Evolutionary conservation across 305 asterid genomes (phyloP).

Genomic region (Fraxinus sp.): DNA sequence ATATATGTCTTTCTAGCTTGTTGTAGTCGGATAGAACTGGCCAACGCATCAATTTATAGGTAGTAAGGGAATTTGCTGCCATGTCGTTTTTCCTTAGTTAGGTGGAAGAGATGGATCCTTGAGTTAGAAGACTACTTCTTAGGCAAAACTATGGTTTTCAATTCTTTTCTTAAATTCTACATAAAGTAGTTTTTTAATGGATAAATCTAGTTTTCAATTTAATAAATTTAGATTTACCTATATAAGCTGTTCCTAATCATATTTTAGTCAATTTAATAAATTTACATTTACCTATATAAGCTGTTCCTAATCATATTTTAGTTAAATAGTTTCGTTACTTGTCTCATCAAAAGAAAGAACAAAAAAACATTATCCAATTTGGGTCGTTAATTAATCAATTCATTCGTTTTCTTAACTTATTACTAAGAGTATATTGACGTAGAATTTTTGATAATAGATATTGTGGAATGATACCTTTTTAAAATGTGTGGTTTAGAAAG

Average conservation of each 20-base stretch:
- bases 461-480: background rate
- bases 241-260: background rate
- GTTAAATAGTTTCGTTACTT: background rate
- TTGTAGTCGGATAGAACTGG: constrained; percentile 37
- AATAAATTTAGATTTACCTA: background rate
- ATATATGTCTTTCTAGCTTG: constrained; percentile 28
- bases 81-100: constrained; percentile 71
- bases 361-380: background rate
- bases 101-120: constrained; percentile 60
- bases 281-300: background rate
- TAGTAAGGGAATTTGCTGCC: constrained; percentile 32
- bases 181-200: constrained; percentile 29
- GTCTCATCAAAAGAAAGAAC: background rate
- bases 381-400: background rate
- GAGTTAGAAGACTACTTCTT: constrained; percentile 39
- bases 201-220: background rate
- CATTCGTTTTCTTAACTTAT: background rate
- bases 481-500: background rate
- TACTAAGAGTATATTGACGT: background rate
- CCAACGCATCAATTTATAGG: constrained; percentile 54
- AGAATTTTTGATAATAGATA: too few relatives aligned
- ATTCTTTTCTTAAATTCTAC: constrained; percentile 44
- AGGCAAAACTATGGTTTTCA: constrained; percentile 19
- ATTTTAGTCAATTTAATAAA: background rate
- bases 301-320: background rate